Evolutionary conservation across 495 filamentous ascomycete genomes (phyloP).

Genomic region (Aspergillus kassunensis): DNA sequence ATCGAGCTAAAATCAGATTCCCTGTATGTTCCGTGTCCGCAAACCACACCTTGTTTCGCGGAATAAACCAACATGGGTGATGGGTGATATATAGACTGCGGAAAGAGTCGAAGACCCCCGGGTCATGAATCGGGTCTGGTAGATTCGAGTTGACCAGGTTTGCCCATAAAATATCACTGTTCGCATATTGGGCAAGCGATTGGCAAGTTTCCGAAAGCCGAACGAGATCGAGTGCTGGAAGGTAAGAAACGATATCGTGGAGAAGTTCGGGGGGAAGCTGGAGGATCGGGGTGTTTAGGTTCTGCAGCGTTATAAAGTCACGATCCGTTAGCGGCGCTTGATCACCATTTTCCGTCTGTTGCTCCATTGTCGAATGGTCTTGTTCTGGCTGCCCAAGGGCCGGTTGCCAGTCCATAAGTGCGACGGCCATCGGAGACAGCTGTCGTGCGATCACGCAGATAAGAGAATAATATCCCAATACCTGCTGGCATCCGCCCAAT

Average conservation of each 20-base stretch:
- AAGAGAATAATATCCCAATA: neutral
- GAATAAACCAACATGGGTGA: constrained; percentile 80
- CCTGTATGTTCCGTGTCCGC: constrained; percentile 66
- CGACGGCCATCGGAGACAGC: constrained; percentile 14
- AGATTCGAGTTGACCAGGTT: constrained; percentile 58
- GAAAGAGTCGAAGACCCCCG: constrained; percentile 57
- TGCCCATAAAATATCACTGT: constrained; percentile 60
- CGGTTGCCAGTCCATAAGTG: constrained; percentile 9
- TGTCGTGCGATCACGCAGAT: neutral
- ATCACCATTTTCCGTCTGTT: constrained; percentile 2
- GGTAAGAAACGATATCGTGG: constrained; percentile 55
- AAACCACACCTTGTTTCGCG: constrained; percentile 80
- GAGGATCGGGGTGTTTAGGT: constrained; percentile 26
- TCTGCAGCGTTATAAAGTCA: neutral
- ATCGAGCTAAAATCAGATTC: constrained; percentile 67
- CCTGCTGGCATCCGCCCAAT: neutral
- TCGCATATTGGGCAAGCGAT: constrained; percentile 45
- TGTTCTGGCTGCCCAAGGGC: constrained; percentile 12
- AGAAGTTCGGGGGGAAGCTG: constrained; percentile 62
- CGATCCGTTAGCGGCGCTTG: neutral
- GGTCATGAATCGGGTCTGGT: constrained; percentile 41
- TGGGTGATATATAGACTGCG: constrained; percentile 68
- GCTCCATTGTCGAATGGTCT: constrained; percentile 2
- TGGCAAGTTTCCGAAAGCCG: constrained; percentile 53
- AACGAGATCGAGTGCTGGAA: constrained; percentile 55